A percentile compares a stretch with the other conserved stretches of the same genome.
phyloP scores from a whole-genome alignment of 2,329 filamentous ascomycete species.

The Alternaria arborescens region DNA sequence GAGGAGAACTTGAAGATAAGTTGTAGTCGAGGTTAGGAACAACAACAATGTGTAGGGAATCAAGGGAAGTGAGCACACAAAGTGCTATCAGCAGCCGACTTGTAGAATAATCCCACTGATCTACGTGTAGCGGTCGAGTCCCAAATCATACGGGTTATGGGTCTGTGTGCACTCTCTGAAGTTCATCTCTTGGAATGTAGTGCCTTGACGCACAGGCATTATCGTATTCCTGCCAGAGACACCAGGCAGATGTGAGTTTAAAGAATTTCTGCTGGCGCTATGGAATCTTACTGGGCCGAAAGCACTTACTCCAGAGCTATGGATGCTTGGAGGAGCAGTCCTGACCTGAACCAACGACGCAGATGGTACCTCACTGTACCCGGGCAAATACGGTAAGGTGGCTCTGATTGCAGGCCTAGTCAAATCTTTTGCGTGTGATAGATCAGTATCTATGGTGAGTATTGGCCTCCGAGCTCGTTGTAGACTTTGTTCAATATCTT shows the following conservation, averaged over 20 bases:
- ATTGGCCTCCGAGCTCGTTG: not conserved
- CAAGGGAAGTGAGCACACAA: not conserved
- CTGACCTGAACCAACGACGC: not conserved
- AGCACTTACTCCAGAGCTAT: not conserved
- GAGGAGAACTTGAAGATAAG: not conserved
- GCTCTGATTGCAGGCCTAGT: not conserved
- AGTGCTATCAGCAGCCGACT: not conserved
- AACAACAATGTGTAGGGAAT: not conserved
- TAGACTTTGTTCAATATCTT: constrained; percentile 15
- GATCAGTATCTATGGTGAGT: constrained; percentile 1
- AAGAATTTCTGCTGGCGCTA: not conserved
- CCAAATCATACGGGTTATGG: not conserved
- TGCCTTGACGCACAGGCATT: not conserved
- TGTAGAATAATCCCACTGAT: not conserved
- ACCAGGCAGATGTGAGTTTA: not conserved
- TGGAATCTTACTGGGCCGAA: not conserved
- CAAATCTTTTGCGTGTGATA: not conserved
- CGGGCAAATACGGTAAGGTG: not conserved
- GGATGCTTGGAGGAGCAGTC: not conserved
- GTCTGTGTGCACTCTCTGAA: not conserved
- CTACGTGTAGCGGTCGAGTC: not conserved
- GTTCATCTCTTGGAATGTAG: not conserved
- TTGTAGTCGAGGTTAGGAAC: not conserved
- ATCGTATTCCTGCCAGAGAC: not conserved
- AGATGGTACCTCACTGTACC: not conserved